phyloP scores from a whole-genome alignment of 352 stramenopile genomes.

The Phytophthora chlamydospora region DNA sequence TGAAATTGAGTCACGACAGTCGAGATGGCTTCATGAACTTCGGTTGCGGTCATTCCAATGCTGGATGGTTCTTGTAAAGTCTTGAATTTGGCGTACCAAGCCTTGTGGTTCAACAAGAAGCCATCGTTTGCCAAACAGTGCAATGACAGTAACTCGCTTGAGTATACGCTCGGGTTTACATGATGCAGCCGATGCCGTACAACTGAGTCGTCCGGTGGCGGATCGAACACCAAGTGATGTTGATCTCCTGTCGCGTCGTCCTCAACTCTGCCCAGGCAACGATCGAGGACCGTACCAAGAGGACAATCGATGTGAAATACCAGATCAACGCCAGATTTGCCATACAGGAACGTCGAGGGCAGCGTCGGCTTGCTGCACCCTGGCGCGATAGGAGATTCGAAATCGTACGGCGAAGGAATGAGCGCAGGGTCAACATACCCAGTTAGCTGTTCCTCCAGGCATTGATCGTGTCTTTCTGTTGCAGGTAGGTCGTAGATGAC shows the following conservation, averaged over 20 bases:
- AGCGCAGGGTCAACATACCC: slow-evolving; percentile 53
- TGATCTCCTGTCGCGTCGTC: slow-evolving; percentile 47
- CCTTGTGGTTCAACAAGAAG: slow-evolving; percentile 31
- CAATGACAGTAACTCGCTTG: slow-evolving; percentile 61
- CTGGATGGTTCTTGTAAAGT: slow-evolving; percentile 42
- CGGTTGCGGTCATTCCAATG: slow-evolving; percentile 26
- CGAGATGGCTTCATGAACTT: slow-evolving; percentile 43
- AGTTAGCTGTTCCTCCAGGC: slow-evolving; percentile 64
- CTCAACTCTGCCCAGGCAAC: slow-evolving; percentile 66
- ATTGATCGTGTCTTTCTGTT: slow-evolving; percentile 45
- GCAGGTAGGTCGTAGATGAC: slow-evolving; percentile 69
- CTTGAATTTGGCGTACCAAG: slow-evolving; percentile 60
- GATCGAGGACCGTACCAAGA: slow-evolving; percentile 44
- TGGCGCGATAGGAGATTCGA: slow-evolving; percentile 60
- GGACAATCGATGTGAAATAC: slow-evolving; percentile 69
- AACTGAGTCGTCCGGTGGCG: slow-evolving; percentile 54
- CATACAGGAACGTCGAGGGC: slow-evolving; percentile 54
- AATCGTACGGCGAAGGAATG: slow-evolving; percentile 55
- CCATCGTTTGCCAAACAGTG: slow-evolving; percentile 45
- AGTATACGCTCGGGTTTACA: slow-evolving; percentile 47
- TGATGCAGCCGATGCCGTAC: slow-evolving; percentile 60
- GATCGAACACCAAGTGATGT: slow-evolving; percentile 58
- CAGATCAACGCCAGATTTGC: slow-evolving; percentile 74
- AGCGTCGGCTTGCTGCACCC: slow-evolving; percentile 41
- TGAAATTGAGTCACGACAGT: slow-evolving; percentile 38